phyloP scores from a whole-genome alignment of 805 yeast species.

The Pichia scutulata region DNA sequence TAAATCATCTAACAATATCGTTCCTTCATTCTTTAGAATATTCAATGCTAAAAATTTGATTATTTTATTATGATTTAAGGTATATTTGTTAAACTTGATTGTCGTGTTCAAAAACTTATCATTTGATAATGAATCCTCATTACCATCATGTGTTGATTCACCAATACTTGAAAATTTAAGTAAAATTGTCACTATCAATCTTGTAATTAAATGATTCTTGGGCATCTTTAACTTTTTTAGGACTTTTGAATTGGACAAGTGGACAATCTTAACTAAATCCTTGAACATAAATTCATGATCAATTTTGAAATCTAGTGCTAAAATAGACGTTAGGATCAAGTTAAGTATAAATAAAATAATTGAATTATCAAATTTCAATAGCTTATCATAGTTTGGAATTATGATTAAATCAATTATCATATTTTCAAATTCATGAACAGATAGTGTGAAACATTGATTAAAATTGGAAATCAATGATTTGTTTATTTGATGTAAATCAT shows the following conservation, averaged over 20 bases:
- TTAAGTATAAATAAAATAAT: background rate
- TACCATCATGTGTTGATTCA: background rate
- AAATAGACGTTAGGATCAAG: background rate
- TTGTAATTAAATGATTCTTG: background rate
- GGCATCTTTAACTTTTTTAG: background rate
- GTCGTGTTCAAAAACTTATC: background rate
- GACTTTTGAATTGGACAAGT: background rate
- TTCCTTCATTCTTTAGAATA: slow-evolving; percentile 4
- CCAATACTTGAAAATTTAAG: background rate
- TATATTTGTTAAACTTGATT: background rate
- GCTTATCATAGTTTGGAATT: background rate
- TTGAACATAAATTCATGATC: background rate
- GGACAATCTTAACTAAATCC: background rate
- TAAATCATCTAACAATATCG: slow-evolving; percentile 40
- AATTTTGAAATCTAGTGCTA: background rate
- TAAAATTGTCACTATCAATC: background rate
- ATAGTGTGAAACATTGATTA: background rate
- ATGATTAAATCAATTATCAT: background rate
- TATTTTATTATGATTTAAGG: slow-evolving; percentile 12
- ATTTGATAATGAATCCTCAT: background rate
- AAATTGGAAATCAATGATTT: background rate
- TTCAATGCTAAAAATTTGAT: slow-evolving; percentile 12
- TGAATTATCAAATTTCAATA: background rate
- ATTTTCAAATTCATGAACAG: background rate
- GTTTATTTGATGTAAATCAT: background rate